Evolutionary conservation across 2,329 filamentous ascomycete genomes (phyloP).

Genomic region (Helminthosporium solani): DNA sequence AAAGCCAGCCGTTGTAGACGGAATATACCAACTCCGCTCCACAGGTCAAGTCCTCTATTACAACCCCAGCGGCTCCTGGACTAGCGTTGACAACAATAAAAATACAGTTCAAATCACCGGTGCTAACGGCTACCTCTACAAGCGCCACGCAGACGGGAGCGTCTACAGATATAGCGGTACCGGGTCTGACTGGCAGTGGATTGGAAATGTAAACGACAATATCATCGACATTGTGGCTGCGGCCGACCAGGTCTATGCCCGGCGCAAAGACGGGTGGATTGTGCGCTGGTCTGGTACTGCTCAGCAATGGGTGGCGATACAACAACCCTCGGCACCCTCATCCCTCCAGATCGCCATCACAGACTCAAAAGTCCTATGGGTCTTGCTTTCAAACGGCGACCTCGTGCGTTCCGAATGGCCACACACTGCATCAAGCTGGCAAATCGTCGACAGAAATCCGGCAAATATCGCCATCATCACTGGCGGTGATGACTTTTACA

Average conservation of each 20-base stretch:
- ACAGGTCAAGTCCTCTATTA: slow-evolving; percentile 27
- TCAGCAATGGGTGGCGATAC: slow-evolving; percentile 23
- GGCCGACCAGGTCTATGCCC: slow-evolving; percentile 27
- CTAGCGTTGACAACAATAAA: slow-evolving; percentile 24
- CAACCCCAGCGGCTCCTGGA: slow-evolving; percentile 19
- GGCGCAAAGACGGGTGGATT: slow-evolving; percentile 32
- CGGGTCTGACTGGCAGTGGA: slow-evolving; percentile 22
- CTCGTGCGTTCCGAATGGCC: slow-evolving; percentile 29
- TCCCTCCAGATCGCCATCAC: slow-evolving; percentile 27
- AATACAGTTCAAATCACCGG: slow-evolving; percentile 30
- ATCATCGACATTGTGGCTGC: slow-evolving; percentile 30
- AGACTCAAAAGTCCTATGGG: slow-evolving; percentile 28
- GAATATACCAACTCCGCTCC: slow-evolving; percentile 30
- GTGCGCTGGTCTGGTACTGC: slow-evolving; percentile 25
- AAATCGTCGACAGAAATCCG: slow-evolving; percentile 25
- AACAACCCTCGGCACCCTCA: slow-evolving; percentile 17
- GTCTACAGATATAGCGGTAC: slow-evolving; percentile 23
- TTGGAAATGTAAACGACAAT: slow-evolving; percentile 22
- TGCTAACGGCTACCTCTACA: slow-evolving; percentile 24
- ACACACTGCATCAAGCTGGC: slow-evolving; percentile 20
- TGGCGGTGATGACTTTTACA: slow-evolving; percentile 33
- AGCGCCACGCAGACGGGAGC: slow-evolving; percentile 30
- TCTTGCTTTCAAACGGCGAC: slow-evolving; percentile 24
- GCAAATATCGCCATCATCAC: slow-evolving; percentile 24
- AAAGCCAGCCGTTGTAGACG: slow-evolving; percentile 14